Conservation (phyloP, 495 filamentous ascomycete genomes). For the Xylaria grammica region DNA sequence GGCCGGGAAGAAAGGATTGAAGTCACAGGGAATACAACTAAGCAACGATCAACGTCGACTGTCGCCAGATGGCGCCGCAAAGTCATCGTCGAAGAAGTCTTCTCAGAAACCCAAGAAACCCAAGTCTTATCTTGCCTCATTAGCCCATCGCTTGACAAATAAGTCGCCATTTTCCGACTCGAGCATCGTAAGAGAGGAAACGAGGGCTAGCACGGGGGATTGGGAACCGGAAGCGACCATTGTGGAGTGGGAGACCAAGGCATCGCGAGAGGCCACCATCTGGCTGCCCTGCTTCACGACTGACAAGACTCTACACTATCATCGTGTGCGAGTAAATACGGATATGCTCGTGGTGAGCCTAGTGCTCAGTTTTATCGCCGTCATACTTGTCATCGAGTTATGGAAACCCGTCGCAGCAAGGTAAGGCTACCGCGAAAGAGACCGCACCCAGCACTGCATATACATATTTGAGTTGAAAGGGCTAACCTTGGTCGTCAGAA, state of each 20-base stretch:
- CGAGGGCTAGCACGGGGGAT: constrained; percentile 29
- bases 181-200: constrained; percentile 37
- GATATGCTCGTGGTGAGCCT: constrained; percentile 46
- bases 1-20: background rate
- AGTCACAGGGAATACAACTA: background rate
- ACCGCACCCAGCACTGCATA: background rate
- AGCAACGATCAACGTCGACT: background rate
- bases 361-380: constrained; percentile 38
- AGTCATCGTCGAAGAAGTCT: constrained; percentile 1
- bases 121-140: constrained; percentile 23
- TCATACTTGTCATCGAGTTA: constrained; percentile 43
- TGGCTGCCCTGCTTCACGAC: constrained; percentile 31
- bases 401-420: constrained; percentile 39
- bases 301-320: constrained; percentile 31
- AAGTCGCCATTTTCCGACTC: constrained; percentile 35
- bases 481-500: constrained; percentile 18
- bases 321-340: constrained; percentile 41
- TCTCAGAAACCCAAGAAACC: constrained; percentile 9
- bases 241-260: constrained; percentile 35
- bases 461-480: background rate
- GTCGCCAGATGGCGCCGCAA: background rate
- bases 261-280: constrained; percentile 29
- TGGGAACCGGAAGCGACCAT: constrained; percentile 33
- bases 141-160: constrained; percentile 29
- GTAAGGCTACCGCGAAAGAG: constrained; percentile 28